A percentile compares a stretch with the other conserved stretches of the same genome.
Evolutionary conservation across 352 stramenopile genomes (phyloP).

Genomic region (Phytophthora ramorum): DNA sequence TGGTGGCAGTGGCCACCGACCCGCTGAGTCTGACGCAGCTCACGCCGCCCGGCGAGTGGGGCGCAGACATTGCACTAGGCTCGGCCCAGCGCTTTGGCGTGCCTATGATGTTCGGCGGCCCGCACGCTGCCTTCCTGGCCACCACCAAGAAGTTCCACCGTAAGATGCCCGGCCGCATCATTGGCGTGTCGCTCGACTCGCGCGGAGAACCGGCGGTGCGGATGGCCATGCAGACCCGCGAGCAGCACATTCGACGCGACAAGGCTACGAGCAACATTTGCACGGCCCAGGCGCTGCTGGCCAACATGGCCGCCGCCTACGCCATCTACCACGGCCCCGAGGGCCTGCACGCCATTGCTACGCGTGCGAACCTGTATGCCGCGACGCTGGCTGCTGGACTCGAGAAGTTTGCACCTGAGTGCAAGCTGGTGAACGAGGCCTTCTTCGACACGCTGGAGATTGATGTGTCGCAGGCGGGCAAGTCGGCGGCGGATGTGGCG

Average conservation of each 20-base stretch:
- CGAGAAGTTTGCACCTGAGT: conserved; percentile 77
- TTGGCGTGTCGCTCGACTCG: conserved; percentile 98
- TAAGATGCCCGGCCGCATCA: conserved; percentile 98
- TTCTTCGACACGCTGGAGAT: conserved; percentile 99
- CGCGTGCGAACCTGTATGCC: conserved; percentile 94
- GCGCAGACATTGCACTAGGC: conserved; percentile 98
- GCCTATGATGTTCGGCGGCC: conserved; percentile 99
- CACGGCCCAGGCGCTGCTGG: conserved; percentile 98
- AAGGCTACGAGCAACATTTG: conserved; percentile 99
- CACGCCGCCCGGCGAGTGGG: conserved; percentile 94
- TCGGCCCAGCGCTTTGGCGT: conserved; percentile 99
- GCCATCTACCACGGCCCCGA: conserved; percentile 99
- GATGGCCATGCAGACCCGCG: conserved; percentile 99
- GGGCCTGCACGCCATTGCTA: conserved; percentile 94
- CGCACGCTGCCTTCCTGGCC: conserved; percentile 97
- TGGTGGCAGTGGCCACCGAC: conserved; percentile 98
- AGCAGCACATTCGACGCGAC: conserved; percentile 99
- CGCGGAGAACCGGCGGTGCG: conserved; percentile 95
- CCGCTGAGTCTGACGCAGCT: conserved; percentile 96
- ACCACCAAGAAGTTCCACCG: conserved; percentile 97
- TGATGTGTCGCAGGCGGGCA: conserved; percentile 83
- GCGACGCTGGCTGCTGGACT: conserved; percentile 90
- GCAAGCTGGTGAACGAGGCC: conserved; percentile 61
- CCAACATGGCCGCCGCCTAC: conserved; percentile 99
- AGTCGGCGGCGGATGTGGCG: conserved; percentile 83